These are phyloP conservation scores for Metarhizium humberi DNA, from an alignment of 2,329 filamentous ascomycete species.

Conservation along the genomic window DNA sequence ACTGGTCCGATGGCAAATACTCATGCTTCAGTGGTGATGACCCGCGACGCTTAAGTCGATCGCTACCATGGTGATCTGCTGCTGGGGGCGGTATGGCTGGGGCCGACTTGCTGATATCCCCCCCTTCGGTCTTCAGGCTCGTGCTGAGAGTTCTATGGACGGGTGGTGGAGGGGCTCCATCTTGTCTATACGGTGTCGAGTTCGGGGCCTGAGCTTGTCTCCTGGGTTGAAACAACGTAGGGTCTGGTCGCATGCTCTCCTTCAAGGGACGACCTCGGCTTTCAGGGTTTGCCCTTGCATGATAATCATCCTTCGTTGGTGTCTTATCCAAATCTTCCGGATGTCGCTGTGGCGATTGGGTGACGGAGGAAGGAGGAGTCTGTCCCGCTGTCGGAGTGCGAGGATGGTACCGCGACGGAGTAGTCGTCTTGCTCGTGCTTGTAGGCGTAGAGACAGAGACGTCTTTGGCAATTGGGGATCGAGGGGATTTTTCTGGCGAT, in stretches of 20 bases:
- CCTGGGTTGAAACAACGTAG: conserved; percentile 22
- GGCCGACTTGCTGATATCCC: conserved; percentile 5
- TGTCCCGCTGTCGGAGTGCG: conserved; percentile 4
- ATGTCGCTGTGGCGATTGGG: background rate
- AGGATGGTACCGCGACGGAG: conserved; percentile 17
- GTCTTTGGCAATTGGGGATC: conserved; percentile 12
- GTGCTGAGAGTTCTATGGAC: conserved; percentile 37
- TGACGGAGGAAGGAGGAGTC: background rate
- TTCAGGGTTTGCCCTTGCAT: conserved; percentile 6
- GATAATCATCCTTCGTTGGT: conserved; percentile 18
- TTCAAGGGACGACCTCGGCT: conserved; percentile 20
- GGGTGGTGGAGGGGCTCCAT: conserved; percentile 47
- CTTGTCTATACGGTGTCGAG: conserved; percentile 34
- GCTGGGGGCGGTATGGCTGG: conserved; percentile 13
- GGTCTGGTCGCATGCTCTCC: conserved; percentile 30
- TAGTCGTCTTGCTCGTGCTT: conserved; percentile 14
- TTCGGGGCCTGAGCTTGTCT: conserved; percentile 12
- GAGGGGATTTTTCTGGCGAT: conserved; percentile 14
- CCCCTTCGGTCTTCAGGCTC: conserved; percentile 19
- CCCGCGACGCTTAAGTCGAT: conserved; percentile 55
- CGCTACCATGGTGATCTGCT: conserved; percentile 32
- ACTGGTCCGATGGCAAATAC: conserved; percentile 74
- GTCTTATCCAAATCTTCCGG: conserved; percentile 6
- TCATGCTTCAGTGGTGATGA: conserved; percentile 97
- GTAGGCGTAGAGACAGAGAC: conserved; percentile 4